Percentiles rank a stretch among this genome's conserved stretches.
phyloP scores from a whole-genome alignment of 1,284 basidiomycete genomes.

The Pyrrhoderma lamaoense region DNA sequence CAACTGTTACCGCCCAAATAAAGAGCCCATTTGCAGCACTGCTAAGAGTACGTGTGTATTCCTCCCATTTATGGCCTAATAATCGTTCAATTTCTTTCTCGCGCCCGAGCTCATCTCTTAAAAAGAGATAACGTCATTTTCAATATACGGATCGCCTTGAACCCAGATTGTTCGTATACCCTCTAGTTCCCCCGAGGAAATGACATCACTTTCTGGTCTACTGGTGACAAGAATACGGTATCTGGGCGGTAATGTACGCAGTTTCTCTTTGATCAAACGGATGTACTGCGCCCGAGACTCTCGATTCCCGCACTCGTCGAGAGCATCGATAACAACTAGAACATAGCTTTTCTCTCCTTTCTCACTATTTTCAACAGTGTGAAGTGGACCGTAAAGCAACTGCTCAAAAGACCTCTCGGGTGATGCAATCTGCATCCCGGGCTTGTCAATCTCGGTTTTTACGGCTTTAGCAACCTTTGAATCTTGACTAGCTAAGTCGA shows the following conservation, averaged over 20 bases:
- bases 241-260: neutral
- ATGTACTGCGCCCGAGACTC: neutral
- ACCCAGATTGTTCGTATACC: too few species aligned
- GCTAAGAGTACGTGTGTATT: constrained; percentile 20
- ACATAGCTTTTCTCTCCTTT: neutral
- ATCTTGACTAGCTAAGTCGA: constrained; percentile 14
- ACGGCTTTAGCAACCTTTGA: neutral
- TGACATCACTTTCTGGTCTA: too few species aligned
- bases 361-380: too few species aligned
- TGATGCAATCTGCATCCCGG: neutral
- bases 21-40: constrained; percentile 24
- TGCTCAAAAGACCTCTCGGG: neutral
- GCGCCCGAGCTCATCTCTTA: too few species aligned
- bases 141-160: too few species aligned
- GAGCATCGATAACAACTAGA: constrained; percentile 1
- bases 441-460: neutral
- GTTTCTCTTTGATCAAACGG: neutral
- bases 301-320: constrained; percentile 7
- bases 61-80: neutral
- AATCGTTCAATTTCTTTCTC: neutral
- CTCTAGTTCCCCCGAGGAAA: too few species aligned
- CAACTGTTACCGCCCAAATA: constrained; percentile 26
- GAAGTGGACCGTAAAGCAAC: neutral
- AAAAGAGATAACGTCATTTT: too few species aligned
- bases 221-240: constrained; percentile 1